Evolutionary conservation across 257 asterid genomes (phyloP), one percentile per base, ranked within the genome.

Genomic region (Nicotiana undulata): DNA sequence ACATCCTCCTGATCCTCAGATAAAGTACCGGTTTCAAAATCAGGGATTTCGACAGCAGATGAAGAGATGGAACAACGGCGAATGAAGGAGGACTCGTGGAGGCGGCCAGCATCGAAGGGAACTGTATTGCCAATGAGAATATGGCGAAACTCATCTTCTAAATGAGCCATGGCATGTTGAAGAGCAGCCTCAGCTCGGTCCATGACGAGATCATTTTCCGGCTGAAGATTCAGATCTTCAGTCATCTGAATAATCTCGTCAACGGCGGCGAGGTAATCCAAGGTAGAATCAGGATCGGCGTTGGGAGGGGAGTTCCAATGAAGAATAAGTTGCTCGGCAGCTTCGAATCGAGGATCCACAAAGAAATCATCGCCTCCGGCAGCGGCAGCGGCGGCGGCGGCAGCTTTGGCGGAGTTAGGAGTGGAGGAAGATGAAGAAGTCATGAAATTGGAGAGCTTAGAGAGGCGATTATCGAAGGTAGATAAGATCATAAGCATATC

Each of bases 121-220:
- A 89, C 85, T 4, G 93, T 90, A 81, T 87, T 91, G 61, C 85
- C 86, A 60, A 89, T 86, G 80, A 95, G 83, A 40, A 89, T 80
- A 26, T 88, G 93, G 6, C 97, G 95, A 80, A 95, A 93, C 86
- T 95, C 98, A 9, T 95, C 98, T 89, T 95, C 99, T 76, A 95
- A 82, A 34, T 94, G 86, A 18, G 94, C 65, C 98, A 95, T 95
- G 18, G 98, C 95, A 55, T 91, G 81, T 87, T 93, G 98, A 74
- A 95, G 87, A 11, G 96, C 91, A 76, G 83, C 93, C 83, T 91
- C 97, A 63, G 93, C 99, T 1, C 97, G 91, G 82, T 91, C 97
- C 85, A 82, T 53, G 56, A 85, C 87, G 34, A 86, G 90, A 13
- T 77, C 91, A 22, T 5, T 49, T 28, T 49, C 81, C 18, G 84